Evolutionary conservation across 495 filamentous ascomycete genomes (phyloP).

Genomic region (Tuber umbilicatum): DNA sequence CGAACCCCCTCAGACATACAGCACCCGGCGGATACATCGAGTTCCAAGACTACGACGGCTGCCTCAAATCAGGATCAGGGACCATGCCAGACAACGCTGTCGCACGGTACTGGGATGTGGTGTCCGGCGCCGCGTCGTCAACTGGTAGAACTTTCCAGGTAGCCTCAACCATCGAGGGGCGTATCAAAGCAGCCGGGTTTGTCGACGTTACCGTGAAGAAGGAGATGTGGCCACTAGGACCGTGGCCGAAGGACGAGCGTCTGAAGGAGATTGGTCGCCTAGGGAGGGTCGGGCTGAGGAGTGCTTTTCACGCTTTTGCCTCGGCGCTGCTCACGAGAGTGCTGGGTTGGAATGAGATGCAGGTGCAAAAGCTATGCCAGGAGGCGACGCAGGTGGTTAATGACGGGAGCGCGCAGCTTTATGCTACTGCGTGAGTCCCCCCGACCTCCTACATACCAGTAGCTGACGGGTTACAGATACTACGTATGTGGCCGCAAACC

Average conservation of each 20-base stretch:
- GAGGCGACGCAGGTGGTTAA: conserved; percentile 50
- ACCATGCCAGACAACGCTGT: conserved; percentile 11
- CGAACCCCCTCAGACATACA: conserved; percentile 45
- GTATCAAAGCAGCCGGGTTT: conserved; percentile 26
- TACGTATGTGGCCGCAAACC: conserved; percentile 23
- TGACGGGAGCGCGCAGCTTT: conserved; percentile 49
- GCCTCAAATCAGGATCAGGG: conserved; percentile 10
- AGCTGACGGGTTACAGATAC: conserved; percentile 7
- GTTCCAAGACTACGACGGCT: conserved; percentile 47
- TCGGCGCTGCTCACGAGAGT: conserved; percentile 20
- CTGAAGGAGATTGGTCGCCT: conserved; percentile 29
- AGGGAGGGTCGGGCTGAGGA: conserved; percentile 6
- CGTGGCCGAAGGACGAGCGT: conserved; percentile 26
- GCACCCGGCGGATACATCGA: conserved; percentile 64
- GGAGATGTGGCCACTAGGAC: conserved; percentile 23
- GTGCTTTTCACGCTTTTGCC: conserved; percentile 28
- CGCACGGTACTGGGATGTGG: conserved; percentile 12
- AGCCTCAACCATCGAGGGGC: conserved; percentile 16
- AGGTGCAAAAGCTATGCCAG: conserved; percentile 33
- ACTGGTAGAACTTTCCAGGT: conserved; percentile 18
- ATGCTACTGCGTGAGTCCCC: conserved; percentile 25
- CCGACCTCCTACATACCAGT: background rate
- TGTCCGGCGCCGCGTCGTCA: conserved; percentile 4
- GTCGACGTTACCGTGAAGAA: conserved; percentile 14
- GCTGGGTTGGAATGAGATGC: conserved; percentile 10